Base-by-base conservation (phyloP, 2,329 filamentous ascomycete species). In the Endoconidiophora polonica region DNA sequence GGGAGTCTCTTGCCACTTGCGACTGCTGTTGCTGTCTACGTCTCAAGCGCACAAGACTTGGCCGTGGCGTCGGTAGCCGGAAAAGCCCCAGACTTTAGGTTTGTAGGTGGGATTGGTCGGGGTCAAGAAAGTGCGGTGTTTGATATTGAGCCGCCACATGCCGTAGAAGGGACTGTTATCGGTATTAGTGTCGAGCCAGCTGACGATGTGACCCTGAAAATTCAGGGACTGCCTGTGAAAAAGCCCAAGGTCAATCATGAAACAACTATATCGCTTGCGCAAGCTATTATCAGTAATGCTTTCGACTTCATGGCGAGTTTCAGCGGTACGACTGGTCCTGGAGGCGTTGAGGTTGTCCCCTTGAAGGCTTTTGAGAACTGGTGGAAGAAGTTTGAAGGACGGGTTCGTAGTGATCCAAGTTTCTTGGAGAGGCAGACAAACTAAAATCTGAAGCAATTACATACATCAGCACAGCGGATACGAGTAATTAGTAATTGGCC, bases 221-320 rank as follows among this genome's bases (percentile, higher is more conserved):
- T 94, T 50, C 73, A 78, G 24, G 69, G 76, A 49, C 65, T 86
- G 23, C 70, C 72, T 52, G 60, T 61, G 5, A 59, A 65, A 52
- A 62, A 66, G 57, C 62, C 60, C 47, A 59, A 53, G 57, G 48
- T 62, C 3, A 40, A 37, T 4, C 49, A 49, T 6, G 52, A 50
- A 37, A 42, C 43, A 4, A 91, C 86, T 0, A 78, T 85, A 56
- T 68, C 86, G 2, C 71, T 98, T 22, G 91, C 91, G 26, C 87
- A 96, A 66, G 73, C 86, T 55, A 95, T 98, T 58, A 96, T 98
- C 59, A 83, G 86, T 58, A 94, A 95, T 64, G 91, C 90, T 12
- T 98, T 96, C 65, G 95, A 98, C 65, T 96, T 94, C 63, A 70
- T 98, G 52, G 79, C 90, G 3, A 83, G 86, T 58, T 96, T 94